Percentiles rank a stretch among this genome's conserved stretches.
These are phyloP conservation scores for Isatis tinctoria DNA, from an alignment of 345 rosid species.

Conservation along the genomic window DNA sequence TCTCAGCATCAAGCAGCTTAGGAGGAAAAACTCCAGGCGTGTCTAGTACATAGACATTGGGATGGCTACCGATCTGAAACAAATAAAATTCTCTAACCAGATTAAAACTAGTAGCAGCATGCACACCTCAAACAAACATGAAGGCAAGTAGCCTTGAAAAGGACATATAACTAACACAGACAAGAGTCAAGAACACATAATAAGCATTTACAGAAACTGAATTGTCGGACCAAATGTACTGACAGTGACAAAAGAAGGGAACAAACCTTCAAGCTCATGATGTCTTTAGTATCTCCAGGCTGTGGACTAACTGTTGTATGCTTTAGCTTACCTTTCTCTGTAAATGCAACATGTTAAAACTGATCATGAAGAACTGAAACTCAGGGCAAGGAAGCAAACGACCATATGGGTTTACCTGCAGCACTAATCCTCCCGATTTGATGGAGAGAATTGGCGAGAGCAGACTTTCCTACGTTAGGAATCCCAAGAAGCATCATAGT, in stretches of 20 bases:
- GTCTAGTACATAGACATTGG: slow-evolving; percentile 68
- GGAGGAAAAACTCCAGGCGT: slow-evolving; percentile 85
- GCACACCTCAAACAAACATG: not conserved
- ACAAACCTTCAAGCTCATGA: slow-evolving; percentile 76
- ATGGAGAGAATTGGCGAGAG: slow-evolving; percentile 77
- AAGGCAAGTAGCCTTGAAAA: not conserved
- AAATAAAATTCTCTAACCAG: not conserved
- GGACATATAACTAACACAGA: not conserved
- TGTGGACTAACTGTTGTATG: slow-evolving; percentile 67
- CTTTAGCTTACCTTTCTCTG: slow-evolving; percentile 92
- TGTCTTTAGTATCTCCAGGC: slow-evolving; percentile 83
- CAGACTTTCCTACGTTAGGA: slow-evolving; percentile 90
- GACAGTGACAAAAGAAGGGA: not conserved
- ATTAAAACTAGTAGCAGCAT: not conserved
- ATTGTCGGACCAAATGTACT: too few relatives aligned
- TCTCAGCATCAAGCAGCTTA: slow-evolving; percentile 42
- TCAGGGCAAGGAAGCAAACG: not conserved
- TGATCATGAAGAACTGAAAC: not conserved
- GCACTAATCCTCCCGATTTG: slow-evolving; percentile 81
- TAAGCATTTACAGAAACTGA: not conserved
- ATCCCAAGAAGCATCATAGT: slow-evolving; percentile 73
- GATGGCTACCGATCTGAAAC: slow-evolving; percentile 76
- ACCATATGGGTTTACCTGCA: slow-evolving; percentile 38
- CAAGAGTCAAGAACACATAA: not conserved
- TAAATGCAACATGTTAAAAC: not conserved